Conservation (phyloP, 306 rosid genomes). For the Fagus crenata region DNA sequence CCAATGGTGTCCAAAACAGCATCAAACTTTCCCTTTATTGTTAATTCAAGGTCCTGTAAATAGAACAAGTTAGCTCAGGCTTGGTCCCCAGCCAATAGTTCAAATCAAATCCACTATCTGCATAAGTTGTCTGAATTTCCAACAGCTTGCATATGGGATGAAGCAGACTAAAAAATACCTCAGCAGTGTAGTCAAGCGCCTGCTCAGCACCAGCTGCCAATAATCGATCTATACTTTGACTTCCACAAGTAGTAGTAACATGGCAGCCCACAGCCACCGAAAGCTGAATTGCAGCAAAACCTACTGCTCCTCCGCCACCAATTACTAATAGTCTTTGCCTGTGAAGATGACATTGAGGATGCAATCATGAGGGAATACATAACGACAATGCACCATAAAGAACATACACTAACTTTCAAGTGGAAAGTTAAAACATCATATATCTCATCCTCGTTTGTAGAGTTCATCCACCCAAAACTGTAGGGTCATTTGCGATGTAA, state of each 20-base stretch:
- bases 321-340: slow-evolving; percentile 84
- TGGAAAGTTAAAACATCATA: not conserved
- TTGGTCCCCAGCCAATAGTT: not conserved
- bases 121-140: slow-evolving; percentile 11
- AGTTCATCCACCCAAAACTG: not conserved
- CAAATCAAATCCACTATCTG: not conserved
- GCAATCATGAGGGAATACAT: slow-evolving; percentile 15
- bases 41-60: slow-evolving; percentile 61
- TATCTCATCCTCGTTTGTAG: not conserved
- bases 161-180: slow-evolving; percentile 56
- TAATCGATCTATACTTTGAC: slow-evolving; percentile 60
- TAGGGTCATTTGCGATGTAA: too few species aligned
- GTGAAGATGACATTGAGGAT: slow-evolving; percentile 36
- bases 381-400: not conserved
- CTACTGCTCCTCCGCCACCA: slow-evolving; percentile 99
- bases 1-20: slow-evolving; percentile 98
- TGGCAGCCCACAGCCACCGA: slow-evolving; percentile 79
- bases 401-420: not conserved
- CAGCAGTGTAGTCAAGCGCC: slow-evolving; percentile 79
- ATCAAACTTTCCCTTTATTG: slow-evolving; percentile 82
- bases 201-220: slow-evolving; percentile 89
- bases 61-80: not conserved
- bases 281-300: slow-evolving; percentile 81
- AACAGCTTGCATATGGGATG: slow-evolving; percentile 20
- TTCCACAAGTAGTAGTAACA: slow-evolving; percentile 85